These are phyloP conservation scores for Pseudocercospora macadamiae DNA, from an alignment of 2,329 filamentous ascomycete genomes.

Conservation along the genomic window DNA sequence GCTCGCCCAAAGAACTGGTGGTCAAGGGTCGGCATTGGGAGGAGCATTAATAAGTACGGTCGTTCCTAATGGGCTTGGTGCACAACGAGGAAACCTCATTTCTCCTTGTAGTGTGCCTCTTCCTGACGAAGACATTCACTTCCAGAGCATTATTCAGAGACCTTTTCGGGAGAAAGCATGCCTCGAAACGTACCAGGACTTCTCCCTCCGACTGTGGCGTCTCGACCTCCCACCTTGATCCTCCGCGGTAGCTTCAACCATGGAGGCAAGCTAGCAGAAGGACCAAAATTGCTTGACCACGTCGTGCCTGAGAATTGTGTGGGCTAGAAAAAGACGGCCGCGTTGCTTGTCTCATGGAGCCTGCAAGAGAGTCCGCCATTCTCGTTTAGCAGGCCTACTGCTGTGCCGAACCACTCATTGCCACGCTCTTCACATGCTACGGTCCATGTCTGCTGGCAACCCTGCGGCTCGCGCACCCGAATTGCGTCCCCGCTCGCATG, in stretches of 20 bases:
- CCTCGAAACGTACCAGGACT: background rate
- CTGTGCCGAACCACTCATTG: background rate
- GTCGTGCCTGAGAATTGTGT: background rate
- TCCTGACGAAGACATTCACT: no score
- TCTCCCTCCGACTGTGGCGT: background rate
- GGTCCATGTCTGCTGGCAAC: background rate
- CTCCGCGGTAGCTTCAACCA: background rate
- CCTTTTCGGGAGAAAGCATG: no score
- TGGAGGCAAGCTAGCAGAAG: background rate
- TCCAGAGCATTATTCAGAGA: no score
- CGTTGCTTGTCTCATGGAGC: background rate
- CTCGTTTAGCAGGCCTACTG: background rate
- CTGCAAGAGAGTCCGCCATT: background rate
- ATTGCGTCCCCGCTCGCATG: constrained; percentile 9
- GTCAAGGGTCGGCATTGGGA: no score
- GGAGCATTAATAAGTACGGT: no score
- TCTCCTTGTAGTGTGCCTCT: no score
- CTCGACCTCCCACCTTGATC: background rate
- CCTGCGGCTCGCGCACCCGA: background rate
- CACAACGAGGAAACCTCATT: no score
- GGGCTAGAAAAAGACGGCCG: background rate
- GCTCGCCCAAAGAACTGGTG: background rate
- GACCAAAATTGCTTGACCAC: background rate
- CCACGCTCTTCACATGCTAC: constrained; percentile 6
- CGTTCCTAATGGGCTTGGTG: no score